Conservation (phyloP, 2,329 filamentous ascomycete genomes). For the Conoideocrella luteorostrata region DNA sequence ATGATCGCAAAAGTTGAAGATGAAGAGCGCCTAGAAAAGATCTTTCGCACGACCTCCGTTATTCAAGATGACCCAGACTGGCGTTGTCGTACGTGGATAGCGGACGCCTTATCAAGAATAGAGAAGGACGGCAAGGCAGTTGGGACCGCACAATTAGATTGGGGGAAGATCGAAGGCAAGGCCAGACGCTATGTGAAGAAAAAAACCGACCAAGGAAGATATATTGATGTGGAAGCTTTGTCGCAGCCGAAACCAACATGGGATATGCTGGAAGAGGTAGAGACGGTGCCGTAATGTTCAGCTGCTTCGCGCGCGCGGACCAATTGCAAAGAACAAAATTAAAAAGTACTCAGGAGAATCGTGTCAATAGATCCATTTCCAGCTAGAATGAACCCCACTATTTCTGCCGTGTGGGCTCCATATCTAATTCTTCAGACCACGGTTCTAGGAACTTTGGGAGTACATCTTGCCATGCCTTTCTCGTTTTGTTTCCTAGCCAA, state of each 20-base stretch:
- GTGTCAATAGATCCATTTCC: slow-evolving; percentile 35
- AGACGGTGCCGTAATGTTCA: slow-evolving; percentile 15
- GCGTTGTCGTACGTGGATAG: slow-evolving; percentile 34
- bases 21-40: slow-evolving; percentile 22
- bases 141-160: slow-evolving; percentile 30
- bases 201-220: slow-evolving; percentile 23
- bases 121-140: slow-evolving; percentile 25
- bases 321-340: no score
- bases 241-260: slow-evolving; percentile 22
- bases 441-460: slow-evolving; percentile 30
- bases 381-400: slow-evolving; percentile 27
- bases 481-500: slow-evolving; percentile 13
- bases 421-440: slow-evolving; percentile 28
- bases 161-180: slow-evolving; percentile 26
- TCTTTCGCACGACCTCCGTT: slow-evolving; percentile 26
- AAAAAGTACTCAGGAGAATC: slow-evolving; percentile 11
- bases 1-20: slow-evolving; percentile 33
- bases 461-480: slow-evolving; percentile 30
- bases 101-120: slow-evolving; percentile 25
- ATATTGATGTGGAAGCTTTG: slow-evolving; percentile 8
- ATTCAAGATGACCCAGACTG: slow-evolving; percentile 28
- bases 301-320: no score
- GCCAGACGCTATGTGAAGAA: slow-evolving; percentile 27
- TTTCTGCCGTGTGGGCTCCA: slow-evolving; percentile 32
- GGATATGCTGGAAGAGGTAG: slow-evolving; percentile 20